Evolutionary conservation across 1,284 basidiomycete genomes (phyloP), one percentile per base, ranked within the genome.

Genomic region (Erythrobasidium hasegawianum): DNA sequence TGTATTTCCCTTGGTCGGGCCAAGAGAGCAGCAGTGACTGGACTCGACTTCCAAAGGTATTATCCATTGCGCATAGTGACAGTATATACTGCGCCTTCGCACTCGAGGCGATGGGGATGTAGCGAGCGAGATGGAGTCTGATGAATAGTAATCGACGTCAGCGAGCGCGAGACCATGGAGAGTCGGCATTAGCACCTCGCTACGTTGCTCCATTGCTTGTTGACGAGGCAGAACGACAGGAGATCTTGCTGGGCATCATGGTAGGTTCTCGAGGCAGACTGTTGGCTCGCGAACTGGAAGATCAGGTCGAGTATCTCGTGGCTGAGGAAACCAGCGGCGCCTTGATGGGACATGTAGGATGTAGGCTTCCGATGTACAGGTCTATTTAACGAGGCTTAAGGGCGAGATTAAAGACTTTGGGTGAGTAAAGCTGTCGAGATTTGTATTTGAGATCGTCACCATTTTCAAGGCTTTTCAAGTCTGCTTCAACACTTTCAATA

Each of bases 231-330:
- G 45, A 65, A 65, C 2, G 41, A 8, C 14, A 65, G 45, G 20
- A 65, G 41, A 29, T 65, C 56, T 27, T 58, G 56, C 55, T 58
- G 55, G 45, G 55, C 45, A 9, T 65, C 55, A 53, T 65, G 58
- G 24, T 65, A 55, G 1, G 55, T 50, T 8, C 39, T 13, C 2
- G 7, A 16, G 33, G 39, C 38, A n/a, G n/a, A 18, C n/a, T 53
- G 41, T 22, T n/a, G 33, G 1, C 43, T 55, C 18, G 57, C 57
- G 33, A 39, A 58, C 20, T 41, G 26, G 27, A 57, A 57, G 7
- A 65, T 65, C 20, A 22, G 16, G 47, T 65, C 62, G 22, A 65
- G 56, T 26, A 65, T 58, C 47, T 65, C 62, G 33, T 57, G 57
- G 16, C 55, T 45, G 29, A 65, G 45, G 4, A 16, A n/a, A 7